Evolutionary conservation across 2,329 filamentous ascomycete genomes (phyloP).

Genomic region (Colletotrichum falcatum): DNA sequence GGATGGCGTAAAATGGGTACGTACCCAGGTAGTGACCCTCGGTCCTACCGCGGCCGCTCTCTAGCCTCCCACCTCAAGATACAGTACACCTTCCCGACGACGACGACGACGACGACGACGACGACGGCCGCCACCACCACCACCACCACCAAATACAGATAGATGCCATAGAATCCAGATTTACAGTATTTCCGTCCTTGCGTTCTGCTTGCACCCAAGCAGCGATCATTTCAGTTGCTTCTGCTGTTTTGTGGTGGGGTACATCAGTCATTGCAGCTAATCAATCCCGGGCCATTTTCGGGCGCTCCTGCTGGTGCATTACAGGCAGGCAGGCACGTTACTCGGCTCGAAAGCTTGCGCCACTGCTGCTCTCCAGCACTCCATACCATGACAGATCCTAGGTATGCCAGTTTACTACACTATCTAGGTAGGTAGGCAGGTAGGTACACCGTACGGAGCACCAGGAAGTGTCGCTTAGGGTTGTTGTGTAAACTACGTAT

Average conservation of each 20-base stretch:
- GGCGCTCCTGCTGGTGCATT: neutral
- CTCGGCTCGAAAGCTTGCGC: neutral
- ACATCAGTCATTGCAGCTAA: slow-evolving; percentile 4
- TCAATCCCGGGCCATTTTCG: neutral
- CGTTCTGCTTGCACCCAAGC: slow-evolving; percentile 2
- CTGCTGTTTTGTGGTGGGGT: slow-evolving; percentile 1
- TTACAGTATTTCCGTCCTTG: neutral
- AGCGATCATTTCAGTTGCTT: slow-evolving; percentile 11
- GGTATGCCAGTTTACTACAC: neutral
- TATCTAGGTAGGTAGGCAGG: too few species aligned
- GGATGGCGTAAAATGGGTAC: neutral
- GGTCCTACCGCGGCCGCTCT: slow-evolving; percentile 36
- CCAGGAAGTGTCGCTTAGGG: neutral
- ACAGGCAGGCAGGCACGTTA: neutral
- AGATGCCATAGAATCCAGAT: neutral
- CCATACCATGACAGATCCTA: neutral
- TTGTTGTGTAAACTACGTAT: too few species aligned
- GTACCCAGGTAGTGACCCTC: slow-evolving; percentile 2
- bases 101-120: too few species aligned
- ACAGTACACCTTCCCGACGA: neutral
- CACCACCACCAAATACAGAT: neutral
- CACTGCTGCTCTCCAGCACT: neutral
- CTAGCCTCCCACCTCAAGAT: neutral
- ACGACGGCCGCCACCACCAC: neutral
- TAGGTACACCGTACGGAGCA: neutral